Base-by-base conservation (phyloP, 805 yeast species). In the Yarrowia divulgata region DNA sequence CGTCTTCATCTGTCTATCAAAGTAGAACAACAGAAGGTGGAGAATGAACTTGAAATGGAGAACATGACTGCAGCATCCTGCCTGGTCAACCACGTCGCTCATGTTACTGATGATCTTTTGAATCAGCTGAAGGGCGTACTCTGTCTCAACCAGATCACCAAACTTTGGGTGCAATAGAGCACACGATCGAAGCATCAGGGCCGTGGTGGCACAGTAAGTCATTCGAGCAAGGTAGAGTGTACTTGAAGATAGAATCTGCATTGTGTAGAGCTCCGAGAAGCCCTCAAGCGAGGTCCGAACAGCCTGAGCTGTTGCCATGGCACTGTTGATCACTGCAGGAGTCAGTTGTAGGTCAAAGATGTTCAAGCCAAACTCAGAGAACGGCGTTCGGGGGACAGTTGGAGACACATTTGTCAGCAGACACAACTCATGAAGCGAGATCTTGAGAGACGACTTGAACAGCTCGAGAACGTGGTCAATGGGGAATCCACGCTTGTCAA, bases 161-260 rank as follows among this genome's bases (percentile, higher is more conserved):
- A 73, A 77, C 29, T 71, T 71, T 4, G 72, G 72, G 55, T 75
- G 75, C 46, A 76, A 70, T n/a, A 76, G 62, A 14, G 72, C 68
- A 54, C 77, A 72, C 9, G 76, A 72, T 14, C 79, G 74, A 50
- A 79, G 74, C 67, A 78, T 78, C 48, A 78, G 71, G 7, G 78
- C 72, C 13, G 76, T 57, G 1, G 77, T 73, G 12, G 77, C 75
- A 43, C 77, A 72, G 48, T 74, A 74, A 0, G 75, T 74, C 52
- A 77, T 66, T 37, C 77, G 55, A 5, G 76, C 70, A 69, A 75
- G 73, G 39, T 72, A 72, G 45, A 75, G 71, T 71, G 63, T 16
- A 93, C 93, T 69, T 85, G 79, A 1, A 83, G 77, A 0, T 89
- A 84, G 23, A 88, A 79, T n/a, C 81, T 79, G n/a, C 79, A 81